Percentiles rank a stretch among this genome's conserved stretches.
These are phyloP conservation scores for Hemisphaericaspora xylanilytica DNA, from an alignment of 1,139 yeast species.

Conservation along the genomic window DNA sequence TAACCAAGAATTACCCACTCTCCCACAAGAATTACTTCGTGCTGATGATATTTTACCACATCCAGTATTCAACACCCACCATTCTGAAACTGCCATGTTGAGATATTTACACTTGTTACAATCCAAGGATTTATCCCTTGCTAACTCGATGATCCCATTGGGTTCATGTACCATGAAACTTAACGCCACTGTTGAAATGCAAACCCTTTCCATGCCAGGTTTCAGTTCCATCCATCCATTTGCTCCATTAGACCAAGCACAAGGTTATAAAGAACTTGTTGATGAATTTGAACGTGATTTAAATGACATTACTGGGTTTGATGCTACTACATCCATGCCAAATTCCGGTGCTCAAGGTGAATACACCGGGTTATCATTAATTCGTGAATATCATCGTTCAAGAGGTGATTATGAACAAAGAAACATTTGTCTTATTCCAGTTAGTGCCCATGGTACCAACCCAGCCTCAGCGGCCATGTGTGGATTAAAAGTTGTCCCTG, in stretches of 20 bases:
- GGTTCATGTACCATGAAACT: conserved; percentile 98
- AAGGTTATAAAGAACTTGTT: conserved; percentile 76
- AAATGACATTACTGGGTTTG: conserved; percentile 93
- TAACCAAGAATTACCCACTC: conserved; percentile 41
- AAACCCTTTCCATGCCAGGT: conserved; percentile 92
- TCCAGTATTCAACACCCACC: conserved; percentile 82
- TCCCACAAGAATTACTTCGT: conserved; percentile 58
- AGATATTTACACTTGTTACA: conserved; percentile 86
- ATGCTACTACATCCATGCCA: conserved; percentile 89
- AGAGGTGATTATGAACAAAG: conserved; percentile 67
- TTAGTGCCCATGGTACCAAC: conserved; percentile 96
- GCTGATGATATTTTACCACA: conserved; percentile 63
- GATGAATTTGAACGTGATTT: conserved; percentile 78
- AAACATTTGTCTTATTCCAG: conserved; percentile 90
- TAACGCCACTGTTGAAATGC: conserved; percentile 94
- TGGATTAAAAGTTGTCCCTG: conserved; percentile 89
- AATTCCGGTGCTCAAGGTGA: conserved; percentile 99
- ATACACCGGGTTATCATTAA: conserved; percentile 88
- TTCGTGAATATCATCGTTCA: conserved; percentile 71
- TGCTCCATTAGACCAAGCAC: conserved; percentile 82
- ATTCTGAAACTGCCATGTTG: conserved; percentile 91
- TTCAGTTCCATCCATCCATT: conserved; percentile 88
- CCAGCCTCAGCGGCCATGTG: conserved; percentile 99
- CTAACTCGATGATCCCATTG: conserved; percentile 94
- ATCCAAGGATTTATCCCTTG: conserved; percentile 84